Evolutionary conservation across 1,284 basidiomycete genomes (phyloP).

Genomic region (Fistulina hepatica): DNA sequence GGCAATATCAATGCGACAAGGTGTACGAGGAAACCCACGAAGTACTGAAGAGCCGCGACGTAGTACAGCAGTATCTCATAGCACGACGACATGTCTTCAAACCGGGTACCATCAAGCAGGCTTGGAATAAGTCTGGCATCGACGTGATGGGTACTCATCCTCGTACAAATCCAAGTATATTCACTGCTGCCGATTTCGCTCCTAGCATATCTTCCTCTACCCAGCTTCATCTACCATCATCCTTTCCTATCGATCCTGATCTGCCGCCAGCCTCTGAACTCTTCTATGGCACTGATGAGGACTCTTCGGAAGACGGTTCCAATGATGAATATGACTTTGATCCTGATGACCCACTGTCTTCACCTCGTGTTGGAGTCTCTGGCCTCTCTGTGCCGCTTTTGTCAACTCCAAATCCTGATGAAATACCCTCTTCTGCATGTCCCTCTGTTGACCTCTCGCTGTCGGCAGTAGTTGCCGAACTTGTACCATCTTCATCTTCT

Average conservation of each 20-base stretch:
- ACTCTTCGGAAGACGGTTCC: too few relatives aligned
- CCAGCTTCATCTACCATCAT: constrained; percentile 1
- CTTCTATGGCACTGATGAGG: too few relatives aligned
- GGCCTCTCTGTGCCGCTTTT: too few relatives aligned
- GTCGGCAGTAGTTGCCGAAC: too few relatives aligned
- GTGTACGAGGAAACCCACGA: neutral
- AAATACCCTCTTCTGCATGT: too few relatives aligned
- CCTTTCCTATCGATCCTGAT: neutral
- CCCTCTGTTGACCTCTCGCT: too few relatives aligned
- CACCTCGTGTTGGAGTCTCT: too few relatives aligned
- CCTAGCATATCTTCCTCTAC: constrained; percentile 5
- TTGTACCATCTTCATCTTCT: too few relatives aligned
- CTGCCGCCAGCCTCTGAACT: too few relatives aligned
- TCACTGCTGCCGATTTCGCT: constrained; percentile 6
- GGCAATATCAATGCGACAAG: constrained; percentile 7
- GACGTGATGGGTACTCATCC: constrained; percentile 12
- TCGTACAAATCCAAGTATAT: neutral
- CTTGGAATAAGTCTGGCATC: constrained; percentile 20
- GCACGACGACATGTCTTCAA: constrained; percentile 16
- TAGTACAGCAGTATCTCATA: constrained; percentile 20
- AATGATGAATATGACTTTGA: too few relatives aligned
- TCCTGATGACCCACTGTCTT: too few relatives aligned
- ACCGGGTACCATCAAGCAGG: constrained; percentile 16
- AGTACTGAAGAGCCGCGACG: constrained; percentile 24
- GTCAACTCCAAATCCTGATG: too few relatives aligned